These are phyloP conservation scores for Parascedosporium putredinis DNA, from an alignment of 2,329 filamentous ascomycete genomes.

Conservation along the genomic window DNA sequence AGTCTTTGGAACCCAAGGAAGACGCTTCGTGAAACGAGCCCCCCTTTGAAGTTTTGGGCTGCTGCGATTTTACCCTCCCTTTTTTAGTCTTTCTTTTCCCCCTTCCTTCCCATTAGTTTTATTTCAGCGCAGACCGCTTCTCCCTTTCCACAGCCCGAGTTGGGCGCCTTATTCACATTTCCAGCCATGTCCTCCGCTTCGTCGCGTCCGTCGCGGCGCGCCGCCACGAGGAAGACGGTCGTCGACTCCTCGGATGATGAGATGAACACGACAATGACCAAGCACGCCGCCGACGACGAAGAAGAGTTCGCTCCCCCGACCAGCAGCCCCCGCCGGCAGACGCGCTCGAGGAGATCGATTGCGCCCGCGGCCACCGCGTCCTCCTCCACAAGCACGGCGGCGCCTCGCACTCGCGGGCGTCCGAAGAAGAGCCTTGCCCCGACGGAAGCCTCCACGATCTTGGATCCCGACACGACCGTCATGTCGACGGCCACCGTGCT, in stretches of 20 bases:
- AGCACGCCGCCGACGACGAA: constrained; percentile 48
- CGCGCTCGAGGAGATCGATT: constrained; percentile 29
- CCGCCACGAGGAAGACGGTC: constrained; percentile 55
- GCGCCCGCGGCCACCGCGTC: constrained; percentile 35
- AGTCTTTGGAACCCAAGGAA: background rate
- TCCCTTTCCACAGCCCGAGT: too few relatives aligned
- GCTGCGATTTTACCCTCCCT: background rate
- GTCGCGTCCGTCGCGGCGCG: constrained; percentile 28
- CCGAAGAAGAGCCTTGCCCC: constrained; percentile 29
- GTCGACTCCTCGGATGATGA: constrained; percentile 77
- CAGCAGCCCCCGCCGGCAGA: constrained; percentile 43
- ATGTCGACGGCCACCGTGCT: constrained; percentile 20
- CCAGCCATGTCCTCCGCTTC: constrained; percentile 27
- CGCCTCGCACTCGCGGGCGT: constrained; percentile 28
- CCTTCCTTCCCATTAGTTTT: too few relatives aligned
- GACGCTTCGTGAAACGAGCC: too few relatives aligned
- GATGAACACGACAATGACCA: constrained; percentile 40
- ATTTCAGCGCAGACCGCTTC: too few relatives aligned
- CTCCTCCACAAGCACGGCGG: constrained; percentile 37
- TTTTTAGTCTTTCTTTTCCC: background rate
- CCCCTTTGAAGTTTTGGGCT: background rate
- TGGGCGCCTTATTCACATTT: too few relatives aligned
- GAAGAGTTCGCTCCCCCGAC: constrained; percentile 75
- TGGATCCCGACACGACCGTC: constrained; percentile 23
- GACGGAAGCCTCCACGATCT: constrained; percentile 24